Conservation (phyloP, 2,329 filamentous ascomycete genomes). For the Cordyceps sp. region DNA sequence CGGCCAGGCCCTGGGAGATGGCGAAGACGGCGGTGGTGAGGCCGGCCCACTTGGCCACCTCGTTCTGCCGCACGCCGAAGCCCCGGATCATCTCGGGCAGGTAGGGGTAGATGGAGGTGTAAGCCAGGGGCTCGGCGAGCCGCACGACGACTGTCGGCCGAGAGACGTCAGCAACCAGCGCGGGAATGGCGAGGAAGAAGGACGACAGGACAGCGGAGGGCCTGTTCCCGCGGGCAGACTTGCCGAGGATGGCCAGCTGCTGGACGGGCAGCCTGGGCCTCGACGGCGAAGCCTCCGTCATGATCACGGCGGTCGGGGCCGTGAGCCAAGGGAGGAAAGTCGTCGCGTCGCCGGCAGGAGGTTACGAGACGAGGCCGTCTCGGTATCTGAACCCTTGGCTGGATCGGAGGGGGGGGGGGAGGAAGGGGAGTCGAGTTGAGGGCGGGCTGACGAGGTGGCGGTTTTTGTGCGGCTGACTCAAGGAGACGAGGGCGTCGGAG, state of each 20-base stretch:
- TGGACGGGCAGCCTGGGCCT: conserved; percentile 51
- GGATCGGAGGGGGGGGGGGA: too few relatives aligned
- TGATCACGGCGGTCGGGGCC: neutral
- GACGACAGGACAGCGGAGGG: neutral
- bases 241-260: conserved; percentile 67
- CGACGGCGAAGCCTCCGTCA: conserved; percentile 13
- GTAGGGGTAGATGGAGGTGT: conserved; percentile 56
- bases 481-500: too few relatives aligned
- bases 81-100: conserved; percentile 71
- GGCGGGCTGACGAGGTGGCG: too few relatives aligned
- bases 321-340: too few relatives aligned
- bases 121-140: conserved; percentile 58
- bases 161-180: conserved; percentile 2
- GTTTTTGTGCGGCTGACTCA: too few relatives aligned
- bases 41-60: conserved; percentile 70
- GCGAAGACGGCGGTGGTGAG: conserved; percentile 59
- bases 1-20: conserved; percentile 52
- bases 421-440: too few relatives aligned
- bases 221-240: conserved; percentile 10
- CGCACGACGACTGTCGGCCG: conserved; percentile 48
- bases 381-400: too few relatives aligned
- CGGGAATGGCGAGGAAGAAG: neutral
- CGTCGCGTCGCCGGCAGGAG: too few relatives aligned
- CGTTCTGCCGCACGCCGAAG: conserved; percentile 53
- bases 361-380: neutral